Base-by-base conservation (phyloP, 2,329 filamentous ascomycete genomes). In the Trichoderma hamatum region DNA sequence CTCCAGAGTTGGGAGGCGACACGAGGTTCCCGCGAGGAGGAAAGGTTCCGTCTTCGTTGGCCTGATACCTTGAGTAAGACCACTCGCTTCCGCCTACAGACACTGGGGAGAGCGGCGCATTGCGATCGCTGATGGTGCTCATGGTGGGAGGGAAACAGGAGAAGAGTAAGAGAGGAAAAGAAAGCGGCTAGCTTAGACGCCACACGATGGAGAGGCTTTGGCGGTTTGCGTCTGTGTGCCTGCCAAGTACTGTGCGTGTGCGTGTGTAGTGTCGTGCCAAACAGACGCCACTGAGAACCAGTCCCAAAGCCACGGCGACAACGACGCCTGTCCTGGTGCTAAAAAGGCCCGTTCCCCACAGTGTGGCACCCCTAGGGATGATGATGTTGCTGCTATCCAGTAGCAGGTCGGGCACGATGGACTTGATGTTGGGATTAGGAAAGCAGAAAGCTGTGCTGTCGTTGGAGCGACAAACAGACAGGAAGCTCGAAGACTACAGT, bases 81-180 rank as follows among this genome's bases (percentile, higher is more conserved):
- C 91, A 96, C 79, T 96, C 93, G 84, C 89, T 94, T 79, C 90
- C 92, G 79, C 91, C 90, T 85, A 92, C 83, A 82, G 92, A 96
- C 79, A 93, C 87, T 77, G 93, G 92, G 78, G 93, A 94, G 79
- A 94, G 85, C 78, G 90, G 90, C 82, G 88, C 90, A 87, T 91
- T 89, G 82, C 87, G 88, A 78, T 84, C 85, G 78, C 84, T 85
- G 72, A 73, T 74, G 76, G 76, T 76, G 78, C 77, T 92, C 90
- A 92, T 92, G 82, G 80, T 87, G 73, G 72, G 73, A 74, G 68
- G 69, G 69, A 70, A 65, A 14, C 69, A 72, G 71, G 71, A 70
- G 68, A 68, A 71, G 69, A 73, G 39, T n/a, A 70, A 30, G 62
- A 46, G 36, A 30, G 21, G 69, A 73, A 69, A 34, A 36, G 34